These are phyloP conservation scores for Penicillium diatomitis DNA, from an alignment of 495 filamentous ascomycete genomes.

Conservation along the genomic window DNA sequence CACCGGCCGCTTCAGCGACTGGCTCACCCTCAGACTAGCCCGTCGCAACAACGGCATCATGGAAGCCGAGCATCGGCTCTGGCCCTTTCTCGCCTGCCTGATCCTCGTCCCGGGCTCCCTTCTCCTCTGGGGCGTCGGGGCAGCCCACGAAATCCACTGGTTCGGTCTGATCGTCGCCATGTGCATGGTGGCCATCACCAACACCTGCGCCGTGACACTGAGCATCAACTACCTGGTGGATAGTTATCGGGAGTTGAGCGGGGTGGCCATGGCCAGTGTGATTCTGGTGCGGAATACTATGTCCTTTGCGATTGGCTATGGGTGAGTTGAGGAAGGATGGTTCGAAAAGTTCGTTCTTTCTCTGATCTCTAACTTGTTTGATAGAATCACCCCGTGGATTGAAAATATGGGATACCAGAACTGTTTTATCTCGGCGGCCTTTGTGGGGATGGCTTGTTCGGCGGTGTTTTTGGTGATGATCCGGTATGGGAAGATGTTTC, in stretches of 20 bases:
- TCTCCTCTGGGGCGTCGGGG: conserved; percentile 62
- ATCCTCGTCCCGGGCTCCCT: conserved; percentile 48
- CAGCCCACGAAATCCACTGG: conserved; percentile 51
- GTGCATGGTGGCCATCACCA: conserved; percentile 48
- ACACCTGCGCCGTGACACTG: conserved; percentile 49
- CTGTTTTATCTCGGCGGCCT: conserved; percentile 54
- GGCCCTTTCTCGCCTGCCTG: conserved; percentile 48
- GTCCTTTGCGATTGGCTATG: conserved; percentile 51
- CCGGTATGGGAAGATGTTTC: conserved; percentile 40
- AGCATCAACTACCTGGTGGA: conserved; percentile 56
- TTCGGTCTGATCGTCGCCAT: conserved; percentile 56
- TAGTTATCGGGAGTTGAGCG: conserved; percentile 52
- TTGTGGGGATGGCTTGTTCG: conserved; percentile 47
- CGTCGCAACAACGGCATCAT: conserved; percentile 53
- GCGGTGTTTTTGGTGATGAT: conserved; percentile 48
- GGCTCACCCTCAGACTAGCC: conserved; percentile 47
- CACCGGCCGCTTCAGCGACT: conserved; percentile 50
- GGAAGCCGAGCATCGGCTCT: conserved; percentile 55
- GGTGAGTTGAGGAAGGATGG: conserved; percentile 20
- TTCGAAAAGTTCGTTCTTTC: no score
- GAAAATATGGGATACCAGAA: conserved; percentile 51
- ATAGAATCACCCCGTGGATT: conserved; percentile 55
- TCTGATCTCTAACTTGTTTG: conserved; percentile 5
- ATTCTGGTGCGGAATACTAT: conserved; percentile 62
- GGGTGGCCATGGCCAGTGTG: conserved; percentile 53